Conservation (phyloP, 139 green algal species). For the Picochlorum sp. region DNA sequence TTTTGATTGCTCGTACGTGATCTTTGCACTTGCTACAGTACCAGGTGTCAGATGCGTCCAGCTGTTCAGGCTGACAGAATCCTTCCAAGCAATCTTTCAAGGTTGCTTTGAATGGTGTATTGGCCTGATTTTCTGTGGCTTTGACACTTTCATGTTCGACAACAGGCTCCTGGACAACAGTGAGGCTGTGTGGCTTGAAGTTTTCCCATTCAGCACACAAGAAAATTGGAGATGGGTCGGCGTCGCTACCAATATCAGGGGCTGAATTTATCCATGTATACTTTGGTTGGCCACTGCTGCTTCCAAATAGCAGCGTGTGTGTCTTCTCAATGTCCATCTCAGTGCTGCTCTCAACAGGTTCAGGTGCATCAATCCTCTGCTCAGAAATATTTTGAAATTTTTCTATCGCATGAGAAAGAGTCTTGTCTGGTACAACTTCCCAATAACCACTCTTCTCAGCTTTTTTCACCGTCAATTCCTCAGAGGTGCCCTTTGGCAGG, state of each 20-base stretch:
- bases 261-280: neutral
- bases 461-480: neutral
- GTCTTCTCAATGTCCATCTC: neutral
- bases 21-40: conserved; percentile 83
- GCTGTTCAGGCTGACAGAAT: conserved; percentile 68
- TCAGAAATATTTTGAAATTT: neutral
- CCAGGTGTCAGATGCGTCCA: conserved; percentile 67
- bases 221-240: neutral
- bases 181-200: neutral
- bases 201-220: neutral
- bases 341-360: too few relatives aligned
- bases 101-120: neutral
- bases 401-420: neutral
- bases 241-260: neutral
- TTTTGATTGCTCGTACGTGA: conserved; percentile 74
- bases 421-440: neutral
- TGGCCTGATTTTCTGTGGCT: neutral
- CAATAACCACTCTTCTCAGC: conserved; percentile 2
- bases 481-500: neutral
- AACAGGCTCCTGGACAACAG: neutral
- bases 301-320: neutral
- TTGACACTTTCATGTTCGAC: neutral
- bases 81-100: conserved; percentile 28
- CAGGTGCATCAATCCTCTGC: too few relatives aligned
- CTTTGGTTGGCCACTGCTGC: neutral